Conservation (phyloP, 192 early-diverging fungal genomes). For the Backusella circina region DNA sequence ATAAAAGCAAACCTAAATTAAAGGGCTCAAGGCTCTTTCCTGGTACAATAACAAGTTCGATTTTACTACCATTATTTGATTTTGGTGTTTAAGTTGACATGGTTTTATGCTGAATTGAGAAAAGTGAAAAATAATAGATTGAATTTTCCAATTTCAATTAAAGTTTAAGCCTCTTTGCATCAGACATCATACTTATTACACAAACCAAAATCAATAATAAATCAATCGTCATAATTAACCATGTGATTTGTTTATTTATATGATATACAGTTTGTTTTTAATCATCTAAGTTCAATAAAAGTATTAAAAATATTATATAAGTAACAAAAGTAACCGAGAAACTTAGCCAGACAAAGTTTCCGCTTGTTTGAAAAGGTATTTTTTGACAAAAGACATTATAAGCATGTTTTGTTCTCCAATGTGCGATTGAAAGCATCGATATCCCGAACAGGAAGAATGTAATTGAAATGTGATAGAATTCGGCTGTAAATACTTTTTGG, state of each 20-base stretch:
- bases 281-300: neutral
- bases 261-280: neutral
- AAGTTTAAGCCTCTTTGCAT: neutral
- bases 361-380: neutral
- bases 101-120: neutral
- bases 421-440: neutral
- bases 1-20: constrained; percentile 10
- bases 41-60: constrained; percentile 50
- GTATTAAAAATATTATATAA: neutral
- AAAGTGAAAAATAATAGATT: neutral
- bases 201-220: no score
- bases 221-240: neutral
- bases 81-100: neutral
- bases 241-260: neutral
- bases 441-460: neutral
- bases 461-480: neutral
- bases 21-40: constrained; percentile 51
- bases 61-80: neutral
- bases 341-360: neutral
- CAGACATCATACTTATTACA: neutral
- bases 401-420: neutral
- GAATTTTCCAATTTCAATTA: neutral
- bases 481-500: neutral
- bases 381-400: neutral
- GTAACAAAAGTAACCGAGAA: neutral